Evolutionary conservation across 2,329 filamentous ascomycete species (phyloP).

Genomic region (Aspergillus sp.): DNA sequence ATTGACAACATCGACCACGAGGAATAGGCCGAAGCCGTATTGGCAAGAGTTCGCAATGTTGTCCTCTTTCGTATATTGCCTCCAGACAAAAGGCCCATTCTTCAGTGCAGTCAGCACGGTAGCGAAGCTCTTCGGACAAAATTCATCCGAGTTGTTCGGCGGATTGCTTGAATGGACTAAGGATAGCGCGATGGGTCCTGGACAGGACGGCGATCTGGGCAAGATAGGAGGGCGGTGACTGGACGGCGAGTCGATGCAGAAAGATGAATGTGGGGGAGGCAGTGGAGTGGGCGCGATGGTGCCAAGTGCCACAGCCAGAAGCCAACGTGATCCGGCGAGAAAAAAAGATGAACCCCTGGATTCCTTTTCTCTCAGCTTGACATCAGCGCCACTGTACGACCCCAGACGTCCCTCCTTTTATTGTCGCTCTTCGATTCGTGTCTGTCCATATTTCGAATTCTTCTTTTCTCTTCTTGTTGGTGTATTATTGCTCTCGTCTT

Average conservation of each 20-base stretch:
- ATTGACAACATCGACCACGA: too few species aligned
- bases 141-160: too few species aligned
- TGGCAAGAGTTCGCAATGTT: too few species aligned
- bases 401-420: not conserved
- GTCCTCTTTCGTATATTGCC: too few species aligned
- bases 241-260: not conserved
- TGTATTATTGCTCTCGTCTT: not conserved
- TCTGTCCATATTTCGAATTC: not conserved
- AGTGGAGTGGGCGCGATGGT: not conserved
- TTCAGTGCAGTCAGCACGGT: too few species aligned
- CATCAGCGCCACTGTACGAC: slow-evolving; percentile 8
- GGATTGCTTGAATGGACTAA: not conserved
- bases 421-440: slow-evolving; percentile 2
- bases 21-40: too few species aligned
- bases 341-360: slow-evolving; percentile 13
- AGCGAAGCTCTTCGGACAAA: too few species aligned
- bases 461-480: slow-evolving; percentile 1
- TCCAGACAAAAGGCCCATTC: too few species aligned
- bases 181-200: slow-evolving; percentile 4
- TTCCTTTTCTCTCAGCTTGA: slow-evolving; percentile 3
- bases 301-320: not conserved
- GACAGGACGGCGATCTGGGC: not conserved
- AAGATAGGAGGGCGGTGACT: not conserved
- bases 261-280: slow-evolving; percentile 6
- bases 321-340: slow-evolving; percentile 5